Evolutionary conservation across 202 grass and related monocot genomes (phyloP), one percentile per base, ranked within the genome.

Genomic region (Eragrostis tef): DNA sequence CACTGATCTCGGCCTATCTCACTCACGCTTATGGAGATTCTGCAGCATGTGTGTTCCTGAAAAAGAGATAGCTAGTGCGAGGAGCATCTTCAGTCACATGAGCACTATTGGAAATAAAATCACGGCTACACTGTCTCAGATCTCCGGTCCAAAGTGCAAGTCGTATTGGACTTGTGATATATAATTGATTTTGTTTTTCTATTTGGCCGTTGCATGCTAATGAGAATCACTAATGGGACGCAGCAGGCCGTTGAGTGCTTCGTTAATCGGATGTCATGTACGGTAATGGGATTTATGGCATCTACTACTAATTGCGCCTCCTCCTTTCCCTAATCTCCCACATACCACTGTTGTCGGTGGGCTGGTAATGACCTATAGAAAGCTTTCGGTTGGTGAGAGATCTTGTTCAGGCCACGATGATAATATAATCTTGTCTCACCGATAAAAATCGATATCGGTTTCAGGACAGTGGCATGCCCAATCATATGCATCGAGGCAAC

Each of bases 361-460:
- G 61, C 27, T 9, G 13, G 48, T 44, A 20, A 64, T 60, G 60
- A 84, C 60, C 43, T 60, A 16, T 62, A 2, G 6, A 45, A 36
- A 80, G 75, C 52, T 73, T 79, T 73, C 26, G 74, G 81, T 88
- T 74, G 75, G 75, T 88, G 43, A 52, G 4, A 45, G 9, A 84
- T 88, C 81, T 62, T 24, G 81, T 34, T 79, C 81, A 25, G 59
- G 25, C 24, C 50, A 27, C 7, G 29, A 68, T 17, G 14, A 16
- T 47, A 27, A 24, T 17, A 29, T 0, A 69, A 69, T 61, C 29
- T 50, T 20, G 19, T 21, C 19, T n/a, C n/a, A n/a, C 11, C 24
- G n/a, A 76, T 71, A 15, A 13, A 70, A 56, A 9, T 53, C 12
- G 17, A 51, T 13, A 22, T 21, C 0, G 4, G 3, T 54, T 41